phyloP scores from a whole-genome alignment of 495 filamentous ascomycete genomes.

The Aspergillus panamensis region DNA sequence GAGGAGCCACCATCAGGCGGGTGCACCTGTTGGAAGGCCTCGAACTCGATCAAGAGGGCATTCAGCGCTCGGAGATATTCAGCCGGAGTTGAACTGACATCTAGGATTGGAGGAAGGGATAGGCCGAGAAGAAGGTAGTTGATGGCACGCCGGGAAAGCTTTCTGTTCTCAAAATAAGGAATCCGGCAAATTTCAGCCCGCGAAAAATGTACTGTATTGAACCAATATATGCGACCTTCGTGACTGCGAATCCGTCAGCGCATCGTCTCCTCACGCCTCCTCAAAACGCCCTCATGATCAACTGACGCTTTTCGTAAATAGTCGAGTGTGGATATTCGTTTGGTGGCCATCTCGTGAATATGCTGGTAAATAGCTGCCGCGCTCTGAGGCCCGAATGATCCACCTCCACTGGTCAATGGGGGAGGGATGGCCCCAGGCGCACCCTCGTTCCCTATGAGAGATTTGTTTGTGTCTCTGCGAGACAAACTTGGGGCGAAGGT shows the following conservation, averaged over 20 bases:
- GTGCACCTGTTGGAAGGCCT: slow-evolving; percentile 84
- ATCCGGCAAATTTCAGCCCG: slow-evolving; percentile 74
- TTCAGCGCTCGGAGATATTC: slow-evolving; percentile 89
- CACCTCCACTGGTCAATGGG: slow-evolving; percentile 32
- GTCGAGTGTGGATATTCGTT: slow-evolving; percentile 92
- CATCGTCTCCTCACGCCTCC: not conserved
- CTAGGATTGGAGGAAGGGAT: slow-evolving; percentile 82
- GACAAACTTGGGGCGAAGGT: slow-evolving; percentile 35
- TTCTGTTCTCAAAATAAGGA: slow-evolving; percentile 79
- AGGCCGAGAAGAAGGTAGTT: slow-evolving; percentile 92
- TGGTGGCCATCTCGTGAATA: slow-evolving; percentile 83
- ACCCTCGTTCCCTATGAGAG: slow-evolving; percentile 30
- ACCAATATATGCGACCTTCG: slow-evolving; percentile 94
- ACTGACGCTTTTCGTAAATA: slow-evolving; percentile 89
- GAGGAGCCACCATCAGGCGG: slow-evolving; percentile 67
- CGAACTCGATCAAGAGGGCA: slow-evolving; percentile 84
- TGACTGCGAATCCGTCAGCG: slow-evolving; percentile 52
- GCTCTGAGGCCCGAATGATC: slow-evolving; percentile 53
- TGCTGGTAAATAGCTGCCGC: slow-evolving; percentile 72
- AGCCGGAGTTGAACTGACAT: slow-evolving; percentile 71
- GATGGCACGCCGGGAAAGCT: slow-evolving; percentile 79
- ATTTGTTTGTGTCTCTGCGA: slow-evolving; percentile 41
- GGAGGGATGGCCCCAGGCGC: slow-evolving; percentile 26
- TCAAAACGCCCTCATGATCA: not conserved
- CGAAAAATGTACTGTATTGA: slow-evolving; percentile 90